Percentiles rank a stretch among this genome's conserved stretches.
These are phyloP conservation scores for Epichloe festucae DNA, from an alignment of 2,329 filamentous ascomycete species.

Conservation along the genomic window DNA sequence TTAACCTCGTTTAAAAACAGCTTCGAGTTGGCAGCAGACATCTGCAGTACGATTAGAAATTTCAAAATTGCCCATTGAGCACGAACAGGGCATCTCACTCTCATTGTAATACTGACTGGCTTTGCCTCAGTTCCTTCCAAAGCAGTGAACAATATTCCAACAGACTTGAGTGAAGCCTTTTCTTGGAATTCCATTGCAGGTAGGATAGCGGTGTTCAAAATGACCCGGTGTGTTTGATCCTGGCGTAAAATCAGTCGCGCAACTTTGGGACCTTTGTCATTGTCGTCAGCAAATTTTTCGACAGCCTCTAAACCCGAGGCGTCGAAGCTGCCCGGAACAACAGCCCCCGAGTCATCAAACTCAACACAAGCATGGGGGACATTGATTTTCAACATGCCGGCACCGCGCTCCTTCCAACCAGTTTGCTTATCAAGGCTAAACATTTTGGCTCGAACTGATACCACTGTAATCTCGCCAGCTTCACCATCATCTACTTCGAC, in stretches of 20 bases:
- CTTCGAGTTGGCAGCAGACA: conserved; percentile 41
- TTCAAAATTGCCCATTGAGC: background rate
- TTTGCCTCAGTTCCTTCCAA: conserved; percentile 43
- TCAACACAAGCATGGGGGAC: conserved; percentile 46
- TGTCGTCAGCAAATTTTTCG: conserved; percentile 20
- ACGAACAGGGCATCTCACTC: conserved; percentile 29
- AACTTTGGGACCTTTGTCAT: conserved; percentile 27
- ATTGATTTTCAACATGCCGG: conserved; percentile 76
- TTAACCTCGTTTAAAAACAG: conserved; percentile 36
- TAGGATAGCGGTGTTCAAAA: conserved; percentile 73
- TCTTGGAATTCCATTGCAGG: conserved; percentile 70
- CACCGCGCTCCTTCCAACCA: conserved; percentile 82
- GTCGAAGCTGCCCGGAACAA: conserved; percentile 43
- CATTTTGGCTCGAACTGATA: conserved; percentile 70
- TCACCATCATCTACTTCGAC: conserved; percentile 73
- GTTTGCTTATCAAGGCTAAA: conserved; percentile 61
- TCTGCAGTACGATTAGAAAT: conserved; percentile 22
- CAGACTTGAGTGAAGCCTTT: conserved; percentile 57
- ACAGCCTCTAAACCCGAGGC: conserved; percentile 37
- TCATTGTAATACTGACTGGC: conserved; percentile 47
- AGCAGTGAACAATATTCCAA: conserved; percentile 54
- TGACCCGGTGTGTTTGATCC: conserved; percentile 74
- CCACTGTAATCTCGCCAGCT: conserved; percentile 62
- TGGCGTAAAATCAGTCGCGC: conserved; percentile 80
- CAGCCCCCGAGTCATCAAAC: conserved; percentile 36